These are phyloP conservation scores for Uncinocarpus reesii DNA, from an alignment of 2,329 filamentous ascomycete genomes.

Conservation along the genomic window DNA sequence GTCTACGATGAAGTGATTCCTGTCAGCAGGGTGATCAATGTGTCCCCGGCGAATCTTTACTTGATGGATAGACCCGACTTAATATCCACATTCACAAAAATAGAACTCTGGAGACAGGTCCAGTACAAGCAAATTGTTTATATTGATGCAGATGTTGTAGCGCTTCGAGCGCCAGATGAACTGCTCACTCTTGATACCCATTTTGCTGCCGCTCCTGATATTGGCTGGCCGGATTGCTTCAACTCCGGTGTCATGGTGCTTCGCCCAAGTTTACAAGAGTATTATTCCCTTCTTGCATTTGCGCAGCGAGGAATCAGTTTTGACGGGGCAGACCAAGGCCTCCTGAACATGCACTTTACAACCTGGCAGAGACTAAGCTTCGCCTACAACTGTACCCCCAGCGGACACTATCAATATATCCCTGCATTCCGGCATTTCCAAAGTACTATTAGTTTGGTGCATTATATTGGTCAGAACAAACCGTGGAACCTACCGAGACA, in stretches of 20 bases:
- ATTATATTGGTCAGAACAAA: slow-evolving; percentile 88
- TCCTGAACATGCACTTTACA: slow-evolving; percentile 89
- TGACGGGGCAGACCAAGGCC: slow-evolving; percentile 89
- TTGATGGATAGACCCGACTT: slow-evolving; percentile 88
- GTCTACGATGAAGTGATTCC: slow-evolving; percentile 85
- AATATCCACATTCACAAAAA: slow-evolving; percentile 90
- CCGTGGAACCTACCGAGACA: slow-evolving; percentile 62
- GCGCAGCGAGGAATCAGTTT: slow-evolving; percentile 84
- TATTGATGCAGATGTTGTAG: slow-evolving; percentile 88
- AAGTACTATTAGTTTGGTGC: slow-evolving; percentile 76
- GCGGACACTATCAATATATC: slow-evolving; percentile 92
- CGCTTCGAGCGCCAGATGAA: slow-evolving; percentile 81
- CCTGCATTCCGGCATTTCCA: slow-evolving; percentile 92
- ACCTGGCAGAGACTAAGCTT: slow-evolving; percentile 83
- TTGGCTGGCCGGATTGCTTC: slow-evolving; percentile 97
- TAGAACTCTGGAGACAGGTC: slow-evolving; percentile 81
- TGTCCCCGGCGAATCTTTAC: slow-evolving; percentile 67
- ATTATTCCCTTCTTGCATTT: slow-evolving; percentile 72
- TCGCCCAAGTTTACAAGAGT: slow-evolving; percentile 75
- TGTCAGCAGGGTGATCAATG: slow-evolving; percentile 68
- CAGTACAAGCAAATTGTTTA: slow-evolving; percentile 92
- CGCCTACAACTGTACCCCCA: slow-evolving; percentile 94
- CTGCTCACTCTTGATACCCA: slow-evolving; percentile 58
- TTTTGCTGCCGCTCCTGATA: slow-evolving; percentile 74
- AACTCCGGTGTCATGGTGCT: slow-evolving; percentile 97